Percentiles rank a stretch among this genome's conserved stretches.
Conservation (phyloP, 495 filamentous ascomycete species). For the Cercophora samala region DNA sequence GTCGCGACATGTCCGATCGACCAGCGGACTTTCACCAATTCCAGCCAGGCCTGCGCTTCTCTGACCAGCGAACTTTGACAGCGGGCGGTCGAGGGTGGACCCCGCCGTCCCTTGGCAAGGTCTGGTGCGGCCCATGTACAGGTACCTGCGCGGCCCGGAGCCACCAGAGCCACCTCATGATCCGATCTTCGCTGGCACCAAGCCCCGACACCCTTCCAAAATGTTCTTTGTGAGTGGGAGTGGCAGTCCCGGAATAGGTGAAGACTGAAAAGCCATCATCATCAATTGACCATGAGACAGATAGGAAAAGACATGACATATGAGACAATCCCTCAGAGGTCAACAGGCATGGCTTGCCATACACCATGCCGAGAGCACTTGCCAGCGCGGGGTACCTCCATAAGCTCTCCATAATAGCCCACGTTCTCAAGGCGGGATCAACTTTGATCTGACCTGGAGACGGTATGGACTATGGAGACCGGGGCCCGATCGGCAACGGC, state of each 20-base stretch:
- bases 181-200: constrained; percentile 15
- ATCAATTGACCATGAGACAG: neutral
- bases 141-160: constrained; percentile 23
- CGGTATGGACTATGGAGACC: constrained; percentile 6
- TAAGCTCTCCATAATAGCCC: neutral
- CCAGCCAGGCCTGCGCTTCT: constrained; percentile 15
- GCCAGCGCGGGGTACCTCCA: constrained; percentile 7
- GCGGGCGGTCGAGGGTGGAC: constrained; percentile 15
- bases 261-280: neutral
- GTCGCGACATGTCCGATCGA: constrained; percentile 24
- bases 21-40: constrained; percentile 31
- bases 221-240: constrained; percentile 6
- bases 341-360: neutral
- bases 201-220: constrained; percentile 1
- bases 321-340: neutral
- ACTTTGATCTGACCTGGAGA: neutral
- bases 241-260: neutral
- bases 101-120: constrained; percentile 12
- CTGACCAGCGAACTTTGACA: constrained; percentile 23
- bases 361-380: neutral
- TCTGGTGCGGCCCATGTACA: constrained; percentile 27
- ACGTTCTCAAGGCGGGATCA: neutral
- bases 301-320: neutral
- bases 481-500: constrained; percentile 5
- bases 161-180: constrained; percentile 20